Evolutionary conservation across 805 yeast genomes (phyloP).

Genomic region (Vanderwaltozyma tropicalis): DNA sequence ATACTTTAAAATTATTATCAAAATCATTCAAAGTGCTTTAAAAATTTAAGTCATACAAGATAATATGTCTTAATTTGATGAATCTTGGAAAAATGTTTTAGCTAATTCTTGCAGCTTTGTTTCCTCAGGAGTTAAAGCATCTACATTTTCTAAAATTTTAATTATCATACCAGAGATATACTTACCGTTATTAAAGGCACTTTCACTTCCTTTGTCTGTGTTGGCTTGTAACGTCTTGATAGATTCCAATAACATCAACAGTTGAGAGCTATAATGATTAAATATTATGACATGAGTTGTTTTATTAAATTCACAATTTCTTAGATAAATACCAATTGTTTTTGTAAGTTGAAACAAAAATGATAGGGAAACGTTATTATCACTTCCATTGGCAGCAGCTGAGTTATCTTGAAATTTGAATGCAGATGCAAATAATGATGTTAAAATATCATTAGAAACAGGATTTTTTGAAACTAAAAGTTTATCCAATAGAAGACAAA

Average conservation of each 20-base stretch:
- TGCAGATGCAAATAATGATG: constrained; percentile 14
- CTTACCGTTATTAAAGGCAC: constrained; percentile 22
- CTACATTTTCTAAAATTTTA: constrained; percentile 5
- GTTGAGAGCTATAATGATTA: constrained; percentile 3
- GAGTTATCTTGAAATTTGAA: constrained; percentile 14
- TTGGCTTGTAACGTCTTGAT: constrained; percentile 9
- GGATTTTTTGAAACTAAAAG: constrained; percentile 10
- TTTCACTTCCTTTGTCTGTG: constrained; percentile 17
- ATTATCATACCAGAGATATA: constrained; percentile 23
- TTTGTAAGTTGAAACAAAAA: constrained; percentile 23
- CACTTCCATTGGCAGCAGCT: constrained; percentile 1
- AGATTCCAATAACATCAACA: constrained; percentile 11
- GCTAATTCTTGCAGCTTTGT: constrained; percentile 5
- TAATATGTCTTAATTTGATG: too few relatives aligned
- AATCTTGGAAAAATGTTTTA: constrained; percentile 5
- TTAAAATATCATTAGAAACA: constrained; percentile 3
- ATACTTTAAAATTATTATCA: too few relatives aligned
- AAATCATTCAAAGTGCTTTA: too few relatives aligned
- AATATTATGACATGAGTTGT: constrained; percentile 7
- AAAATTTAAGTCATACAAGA: too few relatives aligned
- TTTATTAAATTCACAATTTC: constrained; percentile 4
- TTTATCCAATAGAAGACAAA: constrained; percentile 24
- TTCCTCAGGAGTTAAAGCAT: constrained; percentile 9
- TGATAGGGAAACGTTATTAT: constrained; percentile 10
- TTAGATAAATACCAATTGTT: constrained; percentile 23